phyloP scores from a whole-genome alignment of 2,329 filamentous ascomycete genomes.

The Hymenoscyphus salicellus region DNA sequence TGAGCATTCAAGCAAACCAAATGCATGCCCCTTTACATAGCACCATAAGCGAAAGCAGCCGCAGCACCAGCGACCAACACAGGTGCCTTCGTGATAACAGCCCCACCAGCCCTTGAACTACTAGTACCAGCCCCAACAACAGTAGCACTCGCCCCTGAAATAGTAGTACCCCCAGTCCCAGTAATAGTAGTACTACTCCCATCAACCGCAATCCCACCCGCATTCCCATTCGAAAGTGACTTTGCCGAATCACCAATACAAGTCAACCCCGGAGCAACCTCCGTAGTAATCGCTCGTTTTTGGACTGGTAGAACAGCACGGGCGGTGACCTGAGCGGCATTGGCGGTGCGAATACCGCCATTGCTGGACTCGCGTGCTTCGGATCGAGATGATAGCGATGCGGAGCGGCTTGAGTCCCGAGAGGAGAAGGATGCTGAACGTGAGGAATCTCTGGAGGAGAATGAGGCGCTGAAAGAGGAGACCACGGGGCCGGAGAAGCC shows the following conservation, averaged over 20 bases:
- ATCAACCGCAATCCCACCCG: not conserved
- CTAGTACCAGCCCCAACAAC: no score
- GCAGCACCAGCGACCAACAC: no score
- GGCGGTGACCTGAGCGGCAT: not conserved
- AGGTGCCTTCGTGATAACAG: no score
- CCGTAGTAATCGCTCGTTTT: not conserved
- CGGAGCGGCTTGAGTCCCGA: not conserved
- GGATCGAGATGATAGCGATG: not conserved
- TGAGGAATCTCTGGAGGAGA: not conserved
- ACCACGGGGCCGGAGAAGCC: not conserved
- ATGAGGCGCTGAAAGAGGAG: not conserved
- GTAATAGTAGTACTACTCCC: not conserved
- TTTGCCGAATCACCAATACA: not conserved
- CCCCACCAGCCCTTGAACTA: no score
- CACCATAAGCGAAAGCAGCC: no score
- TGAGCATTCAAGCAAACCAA: no score
- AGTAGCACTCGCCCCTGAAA: no score
- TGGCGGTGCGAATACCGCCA: not conserved
- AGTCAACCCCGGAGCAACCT: not conserved
- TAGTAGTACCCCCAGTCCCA: no score
- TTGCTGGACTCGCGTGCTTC: not conserved
- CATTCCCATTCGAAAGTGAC: not conserved
- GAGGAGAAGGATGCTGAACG: not conserved
- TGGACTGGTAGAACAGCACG: not conserved
- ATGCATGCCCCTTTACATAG: no score